A percentile compares a stretch with the other conserved stretches of the same genome.
Evolutionary conservation across 2,329 filamentous ascomycete genomes (phyloP).

Genomic region (Tolypocladium nubicola): DNA sequence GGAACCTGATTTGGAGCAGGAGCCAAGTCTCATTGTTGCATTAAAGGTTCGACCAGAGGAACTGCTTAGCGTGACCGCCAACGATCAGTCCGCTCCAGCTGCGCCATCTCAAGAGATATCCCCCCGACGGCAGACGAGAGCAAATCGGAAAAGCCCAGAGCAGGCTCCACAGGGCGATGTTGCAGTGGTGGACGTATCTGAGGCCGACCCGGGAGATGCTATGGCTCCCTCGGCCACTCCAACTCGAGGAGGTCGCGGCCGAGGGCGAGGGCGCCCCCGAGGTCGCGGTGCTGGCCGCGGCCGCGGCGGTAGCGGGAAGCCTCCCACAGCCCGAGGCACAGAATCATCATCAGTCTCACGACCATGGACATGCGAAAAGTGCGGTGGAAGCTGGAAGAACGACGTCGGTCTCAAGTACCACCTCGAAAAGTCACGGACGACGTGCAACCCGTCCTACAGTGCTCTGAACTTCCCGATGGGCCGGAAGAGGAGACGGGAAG

Average conservation of each 20-base stretch:
- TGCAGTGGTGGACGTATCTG: not conserved
- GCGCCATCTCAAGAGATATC: not conserved
- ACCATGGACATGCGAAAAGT: constrained; percentile 39
- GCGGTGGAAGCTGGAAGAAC: constrained; percentile 46
- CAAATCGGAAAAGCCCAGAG: not conserved
- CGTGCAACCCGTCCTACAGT: constrained; percentile 38
- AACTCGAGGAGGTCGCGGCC: constrained; percentile 3
- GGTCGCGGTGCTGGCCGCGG: constrained; percentile 2
- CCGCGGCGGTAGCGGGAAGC: not conserved
- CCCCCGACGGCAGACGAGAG: not conserved
- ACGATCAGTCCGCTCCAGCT: not conserved
- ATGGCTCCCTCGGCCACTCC: not conserved
- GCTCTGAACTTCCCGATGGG: constrained; percentile 4
- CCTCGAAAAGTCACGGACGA: constrained; percentile 39
- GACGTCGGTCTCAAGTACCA: constrained; percentile 49
- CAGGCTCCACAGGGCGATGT: not conserved
- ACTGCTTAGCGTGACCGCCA: not conserved
- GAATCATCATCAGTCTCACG: constrained; percentile 10
- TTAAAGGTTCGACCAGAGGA: not conserved
- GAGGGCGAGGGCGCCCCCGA: constrained; percentile 1
- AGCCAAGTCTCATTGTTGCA: not conserved
- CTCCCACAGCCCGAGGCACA: constrained; percentile 6
- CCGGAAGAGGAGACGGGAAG: constrained; percentile 8
- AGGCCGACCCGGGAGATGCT: not conserved
- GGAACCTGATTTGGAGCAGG: not conserved